phyloP scores from a whole-genome alignment of 306 rosid genomes.

The Quercus berberidifolia region DNA sequence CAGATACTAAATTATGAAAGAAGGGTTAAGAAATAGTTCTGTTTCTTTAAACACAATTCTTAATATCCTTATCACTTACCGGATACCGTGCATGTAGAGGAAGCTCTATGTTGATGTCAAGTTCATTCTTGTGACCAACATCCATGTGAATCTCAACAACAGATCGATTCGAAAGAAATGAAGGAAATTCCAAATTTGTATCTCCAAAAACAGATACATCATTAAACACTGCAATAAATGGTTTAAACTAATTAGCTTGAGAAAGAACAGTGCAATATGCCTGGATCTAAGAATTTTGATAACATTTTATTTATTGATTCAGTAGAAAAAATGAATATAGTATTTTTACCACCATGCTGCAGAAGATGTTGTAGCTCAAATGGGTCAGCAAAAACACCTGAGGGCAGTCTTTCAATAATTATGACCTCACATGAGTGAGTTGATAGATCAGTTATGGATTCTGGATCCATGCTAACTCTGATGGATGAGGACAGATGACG shows the following conservation, averaged over 20 bases:
- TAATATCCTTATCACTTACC: constrained; percentile 32
- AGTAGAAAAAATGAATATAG: background rate
- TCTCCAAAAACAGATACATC: constrained; percentile 81
- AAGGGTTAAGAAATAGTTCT: background rate
- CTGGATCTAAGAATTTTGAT: background rate
- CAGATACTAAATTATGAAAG: background rate
- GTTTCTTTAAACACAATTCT: background rate
- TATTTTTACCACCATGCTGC: constrained; percentile 61
- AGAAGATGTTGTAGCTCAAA: constrained; percentile 80
- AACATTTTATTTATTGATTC: background rate
- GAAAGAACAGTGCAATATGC: constrained; percentile 12
- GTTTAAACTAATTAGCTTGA: background rate
- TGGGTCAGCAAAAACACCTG: constrained; percentile 81
- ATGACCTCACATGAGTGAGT: constrained; percentile 48
- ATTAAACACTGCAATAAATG: constrained; percentile 42
- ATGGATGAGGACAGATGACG: constrained; percentile 53
- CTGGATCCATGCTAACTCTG: constrained; percentile 28
- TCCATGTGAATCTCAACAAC: constrained; percentile 73
- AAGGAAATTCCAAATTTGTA: constrained; percentile 80
- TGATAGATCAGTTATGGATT: constrained; percentile 31
- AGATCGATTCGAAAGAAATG: constrained; percentile 74
- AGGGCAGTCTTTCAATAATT: constrained; percentile 65
- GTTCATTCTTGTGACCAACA: constrained; percentile 27
- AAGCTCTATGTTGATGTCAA: constrained; percentile 42
- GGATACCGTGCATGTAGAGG: constrained; percentile 88